These are phyloP conservation scores for Hyparrhenia diplandra DNA, from an alignment of 176 grass and related monocot genomes.

Conservation along the genomic window DNA sequence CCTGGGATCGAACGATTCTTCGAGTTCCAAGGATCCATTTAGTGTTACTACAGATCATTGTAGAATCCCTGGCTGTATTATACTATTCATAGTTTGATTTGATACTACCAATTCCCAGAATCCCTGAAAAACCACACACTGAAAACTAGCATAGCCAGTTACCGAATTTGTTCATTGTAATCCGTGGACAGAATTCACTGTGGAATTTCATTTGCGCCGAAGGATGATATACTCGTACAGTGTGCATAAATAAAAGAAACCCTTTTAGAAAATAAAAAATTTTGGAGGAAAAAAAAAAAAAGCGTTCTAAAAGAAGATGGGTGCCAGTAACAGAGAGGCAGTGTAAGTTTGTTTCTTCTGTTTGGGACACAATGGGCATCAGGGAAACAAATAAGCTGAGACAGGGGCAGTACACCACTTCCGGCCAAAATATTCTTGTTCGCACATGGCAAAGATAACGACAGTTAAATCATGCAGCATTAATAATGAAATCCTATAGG, in stretches of 20 bases:
- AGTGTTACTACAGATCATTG: neutral
- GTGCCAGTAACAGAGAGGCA: slow-evolving; percentile 12
- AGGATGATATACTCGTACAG: no score
- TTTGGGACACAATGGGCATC: slow-evolving; percentile 22
- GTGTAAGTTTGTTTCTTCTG: slow-evolving; percentile 18
- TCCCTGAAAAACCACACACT: slow-evolving; percentile 17
- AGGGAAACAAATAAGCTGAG: slow-evolving; percentile 26
- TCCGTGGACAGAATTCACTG: slow-evolving; percentile 21
- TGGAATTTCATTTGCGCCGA: slow-evolving; percentile 2
- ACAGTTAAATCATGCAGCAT: slow-evolving; percentile 26
- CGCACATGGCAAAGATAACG: slow-evolving; percentile 18
- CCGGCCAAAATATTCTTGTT: slow-evolving; percentile 1
- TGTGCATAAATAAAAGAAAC: neutral
- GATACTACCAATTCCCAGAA: slow-evolving; percentile 12
- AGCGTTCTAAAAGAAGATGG: neutral
- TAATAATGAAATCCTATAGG: slow-evolving; percentile 27
- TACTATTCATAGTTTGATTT: slow-evolving; percentile 30
- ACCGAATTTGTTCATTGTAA: slow-evolving; percentile 20
- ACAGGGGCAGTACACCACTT: slow-evolving; percentile 12
- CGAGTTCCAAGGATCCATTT: neutral
- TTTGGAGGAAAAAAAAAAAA: neutral
- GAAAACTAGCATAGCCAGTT: slow-evolving; percentile 20
- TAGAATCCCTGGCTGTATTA: no score
- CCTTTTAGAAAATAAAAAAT: neutral
- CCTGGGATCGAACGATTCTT: neutral